Evolutionary conservation across 1,139 yeast species (phyloP), one percentile per base, ranked within the genome.

Genomic region (Casaregolazyma suthepensis): DNA sequence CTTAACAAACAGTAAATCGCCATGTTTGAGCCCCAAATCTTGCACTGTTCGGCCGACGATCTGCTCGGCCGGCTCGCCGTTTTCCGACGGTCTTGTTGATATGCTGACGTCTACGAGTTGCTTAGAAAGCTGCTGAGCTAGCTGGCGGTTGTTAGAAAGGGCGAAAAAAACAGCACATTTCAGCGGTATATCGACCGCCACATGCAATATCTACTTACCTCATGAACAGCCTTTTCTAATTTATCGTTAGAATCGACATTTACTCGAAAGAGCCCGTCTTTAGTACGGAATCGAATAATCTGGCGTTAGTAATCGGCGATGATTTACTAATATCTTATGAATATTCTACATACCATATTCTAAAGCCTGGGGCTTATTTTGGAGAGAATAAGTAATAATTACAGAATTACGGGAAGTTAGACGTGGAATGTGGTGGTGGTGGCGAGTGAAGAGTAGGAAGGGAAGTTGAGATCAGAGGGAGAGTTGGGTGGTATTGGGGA

Each of bases 281-380:
- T 87, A 42, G 93, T 77, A 65, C 96, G 79, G 69, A 93, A 88
- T 66, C 99, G 78, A 54, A 93, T 65, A 56, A 83, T 77, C 87
- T 64, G 12, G 29, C 26, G 17, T 15, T 12, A 43, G 18, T 20
- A n/a, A n/a, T n/a, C n/a, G n/a, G n/a, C n/a, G n/a, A n/a, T n/a
- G n/a, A n/a, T n/a, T n/a, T n/a, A n/a, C n/a, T n/a, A n/a, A n/a
- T n/a, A n/a, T n/a, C n/a, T n/a, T 3, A 19, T 43, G 18, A 6
- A 43, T 19, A 15, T 22, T 6, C 17, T 31, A 44, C 46, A 5
- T 44, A 44, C 35, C 35, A 44, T 44, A 22, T 20, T 17, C 35
- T 44, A 35, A 26, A 26, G 6, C 6, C 12, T 26, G 12, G 10
- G 31, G 4, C 26, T 22, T 7, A 22, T 22, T 5, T 7, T 26